These are phyloP conservation scores for Raffaelea arxii DNA, from an alignment of 2,329 filamentous ascomycete species.

Conservation along the genomic window DNA sequence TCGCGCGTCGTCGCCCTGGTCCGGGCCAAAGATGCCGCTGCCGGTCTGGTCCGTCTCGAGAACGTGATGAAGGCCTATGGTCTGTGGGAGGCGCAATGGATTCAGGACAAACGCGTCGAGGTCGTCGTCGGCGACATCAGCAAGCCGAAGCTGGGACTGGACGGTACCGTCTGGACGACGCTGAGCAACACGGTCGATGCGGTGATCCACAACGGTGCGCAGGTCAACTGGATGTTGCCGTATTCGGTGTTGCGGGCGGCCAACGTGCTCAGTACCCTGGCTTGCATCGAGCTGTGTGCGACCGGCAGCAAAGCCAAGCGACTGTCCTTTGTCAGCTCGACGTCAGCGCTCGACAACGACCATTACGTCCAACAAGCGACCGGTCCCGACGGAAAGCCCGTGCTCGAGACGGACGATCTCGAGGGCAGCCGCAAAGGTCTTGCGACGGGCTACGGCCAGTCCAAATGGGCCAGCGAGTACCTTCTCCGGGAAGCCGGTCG, in stretches of 20 bases:
- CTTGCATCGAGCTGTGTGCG: conserved; percentile 66
- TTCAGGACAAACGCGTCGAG: conserved; percentile 41
- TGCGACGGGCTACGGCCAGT: conserved; percentile 81
- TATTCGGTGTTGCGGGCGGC: conserved; percentile 62
- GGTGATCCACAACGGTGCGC: conserved; percentile 74
- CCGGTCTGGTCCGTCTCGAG: conserved; percentile 54
- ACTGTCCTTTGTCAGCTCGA: conserved; percentile 76
- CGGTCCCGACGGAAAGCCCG: conserved; percentile 49
- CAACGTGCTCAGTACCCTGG: conserved; percentile 77
- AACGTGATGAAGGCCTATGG: conserved; percentile 66
- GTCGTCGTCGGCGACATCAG: conserved; percentile 66
- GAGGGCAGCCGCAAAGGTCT: conserved; percentile 67
- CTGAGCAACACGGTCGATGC: conserved; percentile 60
- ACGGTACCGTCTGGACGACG: conserved; percentile 52
- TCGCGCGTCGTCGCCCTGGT: conserved; percentile 66
- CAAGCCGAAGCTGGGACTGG: conserved; percentile 64
- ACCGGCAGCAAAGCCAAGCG: conserved; percentile 62
- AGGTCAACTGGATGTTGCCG: conserved; percentile 70
- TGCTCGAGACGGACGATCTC: conserved; percentile 70
- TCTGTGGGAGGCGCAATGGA: conserved; percentile 50
- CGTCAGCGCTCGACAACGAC: conserved; percentile 70
- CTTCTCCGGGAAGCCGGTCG: conserved; percentile 70
- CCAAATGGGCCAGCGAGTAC: conserved; percentile 70
- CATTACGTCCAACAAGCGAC: conserved; percentile 63
- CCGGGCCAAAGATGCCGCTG: conserved; percentile 52